Conservation (phyloP, 2,329 filamentous ascomycete species). For the Rhynchosporium agropyri region DNA sequence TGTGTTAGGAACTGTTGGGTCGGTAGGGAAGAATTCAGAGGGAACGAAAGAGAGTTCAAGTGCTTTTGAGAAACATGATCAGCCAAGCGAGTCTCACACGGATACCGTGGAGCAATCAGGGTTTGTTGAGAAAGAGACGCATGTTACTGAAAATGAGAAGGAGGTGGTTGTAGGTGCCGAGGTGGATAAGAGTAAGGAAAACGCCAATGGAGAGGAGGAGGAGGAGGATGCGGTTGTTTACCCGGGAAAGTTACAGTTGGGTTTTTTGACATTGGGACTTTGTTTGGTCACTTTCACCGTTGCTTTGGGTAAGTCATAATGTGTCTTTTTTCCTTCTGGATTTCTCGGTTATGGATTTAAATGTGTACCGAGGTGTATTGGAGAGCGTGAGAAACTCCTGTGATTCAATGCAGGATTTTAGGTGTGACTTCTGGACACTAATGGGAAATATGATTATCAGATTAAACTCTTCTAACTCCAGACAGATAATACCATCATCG, state of each 20-base stretch:
- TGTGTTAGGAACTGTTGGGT: slow-evolving; percentile 21
- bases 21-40: slow-evolving; percentile 24
- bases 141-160: not conserved
- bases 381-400: not conserved
- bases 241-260: slow-evolving; percentile 37
- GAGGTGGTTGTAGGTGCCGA: slow-evolving; percentile 1
- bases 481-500: slow-evolving; percentile 45
- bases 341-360: not conserved
- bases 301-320: slow-evolving; percentile 44
- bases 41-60: slow-evolving; percentile 24
- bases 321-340: not conserved
- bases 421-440: not conserved
- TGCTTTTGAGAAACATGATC: slow-evolving; percentile 21
- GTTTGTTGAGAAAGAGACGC: slow-evolving; percentile 15
- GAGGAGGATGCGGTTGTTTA: slow-evolving; percentile 35
- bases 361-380: not conserved
- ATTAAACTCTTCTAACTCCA: slow-evolving; percentile 8
- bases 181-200: slow-evolving; percentile 12
- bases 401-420: not conserved
- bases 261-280: slow-evolving; percentile 51
- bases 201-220: slow-evolving; percentile 24
- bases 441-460: not conserved
- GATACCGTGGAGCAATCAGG: not conserved
- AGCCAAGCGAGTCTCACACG: not conserved
- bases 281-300: slow-evolving; percentile 52